phyloP scores from a whole-genome alignment of 2,329 filamentous ascomycete species.

The Parasarocladium wereldwijsianum region DNA sequence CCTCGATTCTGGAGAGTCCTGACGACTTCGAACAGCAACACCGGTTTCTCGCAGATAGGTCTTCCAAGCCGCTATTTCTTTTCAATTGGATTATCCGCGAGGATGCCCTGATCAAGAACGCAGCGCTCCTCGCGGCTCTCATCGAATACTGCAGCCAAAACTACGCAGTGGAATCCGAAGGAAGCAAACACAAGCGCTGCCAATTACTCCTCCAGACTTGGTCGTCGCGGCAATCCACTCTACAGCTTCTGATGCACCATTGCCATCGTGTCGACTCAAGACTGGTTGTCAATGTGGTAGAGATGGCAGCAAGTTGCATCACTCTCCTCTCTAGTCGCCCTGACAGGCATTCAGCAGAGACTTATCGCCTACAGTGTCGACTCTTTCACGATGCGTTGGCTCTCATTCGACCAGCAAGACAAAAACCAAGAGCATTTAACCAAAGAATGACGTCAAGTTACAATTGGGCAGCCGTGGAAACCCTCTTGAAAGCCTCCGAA shows the following conservation, averaged over 20 bases:
- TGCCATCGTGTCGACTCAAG: slow-evolving; percentile 1
- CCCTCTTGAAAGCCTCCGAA: slow-evolving; percentile 36
- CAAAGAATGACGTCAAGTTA: slow-evolving; percentile 16
- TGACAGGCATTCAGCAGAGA: not conserved
- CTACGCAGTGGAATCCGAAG: no score
- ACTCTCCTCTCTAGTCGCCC: not conserved
- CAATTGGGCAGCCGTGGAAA: slow-evolving; percentile 41
- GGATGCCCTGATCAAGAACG: not conserved
- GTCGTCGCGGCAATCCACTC: no score
- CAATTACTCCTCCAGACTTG: slow-evolving; percentile 16
- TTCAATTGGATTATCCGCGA: slow-evolving; percentile 3
- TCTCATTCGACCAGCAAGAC: slow-evolving; percentile 1
- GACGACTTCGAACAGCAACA: no score
- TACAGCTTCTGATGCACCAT: not conserved
- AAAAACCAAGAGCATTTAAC: no score
- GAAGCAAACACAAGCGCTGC: slow-evolving; percentile 18
- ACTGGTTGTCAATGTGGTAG: not conserved
- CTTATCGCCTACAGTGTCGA: not conserved
- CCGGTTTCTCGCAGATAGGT: no score
- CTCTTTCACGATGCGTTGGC: not conserved
- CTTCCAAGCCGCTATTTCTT: slow-evolving; percentile 6
- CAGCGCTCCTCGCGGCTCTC: not conserved
- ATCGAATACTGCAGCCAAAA: not conserved
- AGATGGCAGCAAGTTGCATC: not conserved
- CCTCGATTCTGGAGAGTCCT: no score